phyloP scores from a whole-genome alignment of 208 protist genomes.

The Zelonia costaricensis region DNA sequence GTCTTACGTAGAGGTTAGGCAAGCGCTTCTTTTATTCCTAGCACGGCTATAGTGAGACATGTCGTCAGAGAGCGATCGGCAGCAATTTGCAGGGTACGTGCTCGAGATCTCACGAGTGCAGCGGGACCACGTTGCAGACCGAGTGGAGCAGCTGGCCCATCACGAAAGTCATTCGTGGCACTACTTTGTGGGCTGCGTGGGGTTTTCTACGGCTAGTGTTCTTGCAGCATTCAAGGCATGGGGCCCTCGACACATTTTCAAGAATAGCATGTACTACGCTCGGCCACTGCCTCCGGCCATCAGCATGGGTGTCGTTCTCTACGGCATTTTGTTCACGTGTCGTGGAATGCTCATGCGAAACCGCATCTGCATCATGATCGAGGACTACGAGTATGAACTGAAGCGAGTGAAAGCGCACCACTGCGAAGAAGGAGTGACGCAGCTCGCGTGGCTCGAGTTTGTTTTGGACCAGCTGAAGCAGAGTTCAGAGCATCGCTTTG shows the following conservation, averaged over 20 bases:
- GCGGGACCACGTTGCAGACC: slow-evolving; percentile 67
- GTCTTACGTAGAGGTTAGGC: too few relatives aligned
- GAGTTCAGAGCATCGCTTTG: slow-evolving; percentile 74
- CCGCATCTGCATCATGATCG: slow-evolving; percentile 87
- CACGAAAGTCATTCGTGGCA: slow-evolving; percentile 72
- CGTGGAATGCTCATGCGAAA: slow-evolving; percentile 88
- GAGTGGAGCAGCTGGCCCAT: slow-evolving; percentile 67
- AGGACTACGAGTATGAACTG: slow-evolving; percentile 92
- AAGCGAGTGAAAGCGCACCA: slow-evolving; percentile 91
- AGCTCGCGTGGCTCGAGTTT: slow-evolving; percentile 91
- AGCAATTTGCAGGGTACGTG: slow-evolving; percentile 78
- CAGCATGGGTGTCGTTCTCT: slow-evolving; percentile 85
- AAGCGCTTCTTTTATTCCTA: too few relatives aligned
- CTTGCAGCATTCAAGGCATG: slow-evolving; percentile 78
- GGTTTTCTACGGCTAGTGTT: slow-evolving; percentile 59
- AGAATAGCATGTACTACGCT: slow-evolving; percentile 89
- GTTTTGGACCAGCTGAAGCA: slow-evolving; percentile 87
- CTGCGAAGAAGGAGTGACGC: slow-evolving; percentile 81
- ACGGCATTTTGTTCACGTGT: slow-evolving; percentile 84
- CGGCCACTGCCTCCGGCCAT: slow-evolving; percentile 84
- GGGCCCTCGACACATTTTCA: slow-evolving; percentile 90
- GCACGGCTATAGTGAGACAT: slow-evolving; percentile 24
- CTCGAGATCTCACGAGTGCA: slow-evolving; percentile 76
- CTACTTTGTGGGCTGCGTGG: slow-evolving; percentile 85
- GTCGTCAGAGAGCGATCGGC: slow-evolving; percentile 31